Percentiles rank a stretch among this genome's conserved stretches.
Evolutionary conservation across 768 basidiomycete genomes (phyloP).

Genomic region (Mycena floridula): DNA sequence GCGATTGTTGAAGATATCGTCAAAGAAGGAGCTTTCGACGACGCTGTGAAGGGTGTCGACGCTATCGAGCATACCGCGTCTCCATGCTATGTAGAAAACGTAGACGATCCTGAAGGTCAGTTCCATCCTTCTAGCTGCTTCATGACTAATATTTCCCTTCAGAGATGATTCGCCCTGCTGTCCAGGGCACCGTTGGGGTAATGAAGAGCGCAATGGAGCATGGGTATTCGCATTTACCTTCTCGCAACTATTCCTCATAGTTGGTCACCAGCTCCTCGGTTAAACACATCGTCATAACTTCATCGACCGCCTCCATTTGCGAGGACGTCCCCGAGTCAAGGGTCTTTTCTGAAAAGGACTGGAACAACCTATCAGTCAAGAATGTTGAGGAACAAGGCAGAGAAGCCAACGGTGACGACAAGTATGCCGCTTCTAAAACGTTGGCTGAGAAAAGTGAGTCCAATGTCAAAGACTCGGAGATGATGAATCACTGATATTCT

Average conservation of each 20-base stretch:
- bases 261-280: constrained; percentile 20
- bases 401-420: constrained; percentile 21
- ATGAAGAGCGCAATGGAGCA: constrained; percentile 31
- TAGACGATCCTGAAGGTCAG: constrained; percentile 19
- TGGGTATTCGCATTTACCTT: constrained; percentile 8
- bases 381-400: constrained; percentile 33
- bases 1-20: constrained; percentile 54
- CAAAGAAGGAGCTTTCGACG: constrained; percentile 31
- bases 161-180: constrained; percentile 54
- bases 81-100: constrained; percentile 22
- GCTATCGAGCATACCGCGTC: constrained; percentile 31
- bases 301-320: constrained; percentile 37
- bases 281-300: constrained; percentile 50
- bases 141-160: background rate
- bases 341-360: constrained; percentile 33
- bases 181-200: constrained; percentile 46
- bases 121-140: no score
- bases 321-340: constrained; percentile 5
- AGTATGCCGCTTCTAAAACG: constrained; percentile 42
- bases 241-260: background rate
- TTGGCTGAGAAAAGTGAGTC: constrained; percentile 37
- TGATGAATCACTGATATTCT: background rate
- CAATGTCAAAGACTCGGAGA: background rate
- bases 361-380: constrained; percentile 37
- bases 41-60: constrained; percentile 36